phyloP scores from a whole-genome alignment of 1,284 basidiomycete genomes.

The Flammula alnicola region DNA sequence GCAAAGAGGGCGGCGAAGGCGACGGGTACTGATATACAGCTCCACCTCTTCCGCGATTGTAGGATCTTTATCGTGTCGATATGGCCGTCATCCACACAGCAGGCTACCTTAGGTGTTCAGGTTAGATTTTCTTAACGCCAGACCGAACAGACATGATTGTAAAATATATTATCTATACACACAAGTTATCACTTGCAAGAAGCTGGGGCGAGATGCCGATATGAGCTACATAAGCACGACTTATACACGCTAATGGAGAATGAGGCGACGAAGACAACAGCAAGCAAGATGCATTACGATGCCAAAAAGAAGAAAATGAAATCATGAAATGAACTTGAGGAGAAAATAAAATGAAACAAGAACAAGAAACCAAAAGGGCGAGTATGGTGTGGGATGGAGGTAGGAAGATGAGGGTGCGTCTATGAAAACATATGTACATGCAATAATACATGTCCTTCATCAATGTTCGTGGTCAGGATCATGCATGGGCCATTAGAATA shows the following conservation, averaged over 20 bases:
- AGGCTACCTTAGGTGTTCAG: not conserved
- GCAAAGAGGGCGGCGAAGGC: conserved; percentile 89
- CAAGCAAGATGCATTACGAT: conserved; percentile 8
- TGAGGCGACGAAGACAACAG: conserved; percentile 13
- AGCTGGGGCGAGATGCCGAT: conserved; percentile 9
- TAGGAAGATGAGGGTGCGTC: not conserved
- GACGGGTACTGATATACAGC: conserved; percentile 71
- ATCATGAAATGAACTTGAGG: conserved; percentile 1
- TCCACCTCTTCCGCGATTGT: conserved; percentile 1
- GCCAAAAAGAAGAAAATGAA: not conserved
- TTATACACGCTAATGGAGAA: conserved; percentile 17
- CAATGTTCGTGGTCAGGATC: conserved; percentile 4
- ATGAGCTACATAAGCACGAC: conserved; percentile 18
- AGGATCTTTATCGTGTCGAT: conserved; percentile 4
- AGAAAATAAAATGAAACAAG: not conserved
- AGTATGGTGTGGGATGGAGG: conserved; percentile 3
- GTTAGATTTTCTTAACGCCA: conserved; percentile 6
- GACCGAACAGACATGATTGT: conserved; percentile 17
- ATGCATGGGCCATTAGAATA: conserved; percentile 4
- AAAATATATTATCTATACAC: conserved; percentile 26
- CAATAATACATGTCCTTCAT: conserved; percentile 6
- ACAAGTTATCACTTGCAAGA: conserved; percentile 22
- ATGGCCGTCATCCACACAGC: not conserved
- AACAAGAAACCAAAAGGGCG: conserved; percentile 7
- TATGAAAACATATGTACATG: conserved; percentile 2